Percentiles rank a stretch among this genome's conserved stretches.
These are phyloP conservation scores for Hamamelis virginiana DNA, from an alignment of 164 flowering plant genomes.

Conservation along the genomic window DNA sequence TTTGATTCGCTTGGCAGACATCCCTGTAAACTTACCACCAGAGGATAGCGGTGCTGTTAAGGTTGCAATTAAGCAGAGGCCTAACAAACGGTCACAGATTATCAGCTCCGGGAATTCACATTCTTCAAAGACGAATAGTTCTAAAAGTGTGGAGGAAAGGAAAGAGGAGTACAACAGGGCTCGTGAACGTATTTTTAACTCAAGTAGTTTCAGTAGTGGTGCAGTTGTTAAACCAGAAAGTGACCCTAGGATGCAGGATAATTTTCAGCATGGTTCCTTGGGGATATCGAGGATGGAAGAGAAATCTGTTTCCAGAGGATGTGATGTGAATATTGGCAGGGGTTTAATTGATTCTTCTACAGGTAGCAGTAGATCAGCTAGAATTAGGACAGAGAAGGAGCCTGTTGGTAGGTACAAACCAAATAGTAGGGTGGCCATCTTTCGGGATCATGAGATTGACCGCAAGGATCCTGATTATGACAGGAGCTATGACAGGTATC, in stretches of 20 bases:
- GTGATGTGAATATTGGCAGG: conserved; percentile 51
- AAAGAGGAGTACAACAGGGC: conserved; percentile 96
- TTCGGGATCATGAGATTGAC: conserved; percentile 92
- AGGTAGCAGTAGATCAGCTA: conserved; percentile 58
- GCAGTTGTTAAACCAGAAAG: conserved; percentile 40
- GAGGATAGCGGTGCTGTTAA: conserved; percentile 58
- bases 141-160: conserved; percentile 93
- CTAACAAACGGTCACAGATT: conserved; percentile 48
- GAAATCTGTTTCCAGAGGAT: conserved; percentile 37
- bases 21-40: conserved; percentile 70
- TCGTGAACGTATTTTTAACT: conserved; percentile 86
- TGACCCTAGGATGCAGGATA: conserved; percentile 46
- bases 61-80: conserved; percentile 93
- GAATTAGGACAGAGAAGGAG: conserved; percentile 68
- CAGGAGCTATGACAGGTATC: conserved; percentile 88
- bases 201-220: conserved; percentile 36
- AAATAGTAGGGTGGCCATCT: conserved; percentile 87
- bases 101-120: conserved; percentile 34
- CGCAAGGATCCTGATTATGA: conserved; percentile 95
- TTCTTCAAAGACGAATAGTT: conserved; percentile 45
- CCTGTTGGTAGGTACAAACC: conserved; percentile 62
- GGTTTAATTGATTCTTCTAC: conserved; percentile 56
- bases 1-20: conserved; percentile 78
- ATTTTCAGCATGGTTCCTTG: conserved; percentile 37
- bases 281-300: conserved; percentile 52